phyloP scores from a whole-genome alignment of 2,329 filamentous ascomycete genomes.

The Talaromyces pinophilus region DNA sequence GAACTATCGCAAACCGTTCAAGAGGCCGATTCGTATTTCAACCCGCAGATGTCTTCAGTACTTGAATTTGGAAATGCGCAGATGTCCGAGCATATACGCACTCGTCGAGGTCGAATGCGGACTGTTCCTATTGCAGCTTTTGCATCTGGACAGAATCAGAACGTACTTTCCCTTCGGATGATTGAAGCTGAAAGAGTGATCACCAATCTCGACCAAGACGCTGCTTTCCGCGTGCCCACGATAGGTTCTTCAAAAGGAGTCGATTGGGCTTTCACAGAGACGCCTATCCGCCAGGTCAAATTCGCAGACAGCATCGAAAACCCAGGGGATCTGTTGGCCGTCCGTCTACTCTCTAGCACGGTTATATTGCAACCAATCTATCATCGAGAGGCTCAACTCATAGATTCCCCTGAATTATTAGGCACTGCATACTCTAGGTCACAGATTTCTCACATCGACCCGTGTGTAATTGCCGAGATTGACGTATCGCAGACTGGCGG shows the following conservation, averaged over 20 bases:
- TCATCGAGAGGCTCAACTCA: slow-evolving; percentile 34
- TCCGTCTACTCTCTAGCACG: slow-evolving; percentile 50
- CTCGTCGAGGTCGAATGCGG: slow-evolving; percentile 25
- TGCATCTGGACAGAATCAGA: slow-evolving; percentile 49
- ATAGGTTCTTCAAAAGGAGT: slow-evolving; percentile 33
- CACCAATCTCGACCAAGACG: slow-evolving; percentile 37
- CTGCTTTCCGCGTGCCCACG: slow-evolving; percentile 46
- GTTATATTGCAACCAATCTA: slow-evolving; percentile 51
- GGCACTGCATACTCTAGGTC: slow-evolving; percentile 17
- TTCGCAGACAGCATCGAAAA: slow-evolving; percentile 49
- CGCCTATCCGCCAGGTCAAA: slow-evolving; percentile 56
- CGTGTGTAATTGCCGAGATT: slow-evolving; percentile 51
- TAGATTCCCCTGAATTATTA: slow-evolving; percentile 1
- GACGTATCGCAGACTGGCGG: slow-evolving; percentile 47
- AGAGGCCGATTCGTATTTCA: slow-evolving; percentile 33
- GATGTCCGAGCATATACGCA: slow-evolving; percentile 35
- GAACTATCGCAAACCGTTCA: slow-evolving; percentile 37
- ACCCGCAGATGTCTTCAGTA: slow-evolving; percentile 43
- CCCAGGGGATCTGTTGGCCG: slow-evolving; percentile 44
- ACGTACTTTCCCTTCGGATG: slow-evolving; percentile 49
- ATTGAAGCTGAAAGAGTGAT: slow-evolving; percentile 34
- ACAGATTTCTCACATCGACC: slow-evolving; percentile 48
- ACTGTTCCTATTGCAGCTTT: slow-evolving; percentile 41
- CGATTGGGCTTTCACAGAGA: slow-evolving; percentile 31
- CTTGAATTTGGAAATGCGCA: slow-evolving; percentile 54